Percentiles rank a stretch among this genome's conserved stretches.
These are phyloP conservation scores for Globisporangium acanthophoron DNA, from an alignment of 352 stramenopile genomes.

Conservation along the genomic window DNA sequence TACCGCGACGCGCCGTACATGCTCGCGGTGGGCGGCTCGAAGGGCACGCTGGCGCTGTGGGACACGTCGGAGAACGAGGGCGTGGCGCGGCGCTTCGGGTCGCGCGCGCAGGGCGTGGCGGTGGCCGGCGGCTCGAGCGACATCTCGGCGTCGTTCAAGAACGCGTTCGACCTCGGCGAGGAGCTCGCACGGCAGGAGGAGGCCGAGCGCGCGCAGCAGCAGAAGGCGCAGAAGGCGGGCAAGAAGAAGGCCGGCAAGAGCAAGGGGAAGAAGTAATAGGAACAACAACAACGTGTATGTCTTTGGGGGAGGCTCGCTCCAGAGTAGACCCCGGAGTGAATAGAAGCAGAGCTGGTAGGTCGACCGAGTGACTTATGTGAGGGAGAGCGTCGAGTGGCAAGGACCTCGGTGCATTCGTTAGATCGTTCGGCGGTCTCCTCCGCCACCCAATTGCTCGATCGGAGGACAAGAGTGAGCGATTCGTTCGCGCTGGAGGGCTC, in stretches of 20 bases:
- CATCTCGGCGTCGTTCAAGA: slow-evolving; percentile 71
- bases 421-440: too few relatives aligned
- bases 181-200: slow-evolving; percentile 74
- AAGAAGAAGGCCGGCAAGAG: slow-evolving; percentile 50
- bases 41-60: slow-evolving; percentile 86
- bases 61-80: slow-evolving; percentile 86
- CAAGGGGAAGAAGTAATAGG: slow-evolving; percentile 36
- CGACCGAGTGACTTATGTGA: too few relatives aligned
- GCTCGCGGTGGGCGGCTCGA: slow-evolving; percentile 86
- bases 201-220: slow-evolving; percentile 23
- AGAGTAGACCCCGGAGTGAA: too few relatives aligned
- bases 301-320: too few relatives aligned
- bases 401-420: too few relatives aligned
- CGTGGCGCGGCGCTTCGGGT: slow-evolving; percentile 79
- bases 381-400: too few relatives aligned
- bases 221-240: slow-evolving; percentile 21
- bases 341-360: too few relatives aligned
- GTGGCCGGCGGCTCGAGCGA: slow-evolving; percentile 24
- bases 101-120: slow-evolving; percentile 44
- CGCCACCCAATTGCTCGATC: too few relatives aligned
- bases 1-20: slow-evolving; percentile 87
- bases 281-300: not conserved
- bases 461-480: too few relatives aligned
- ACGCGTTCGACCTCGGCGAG: slow-evolving; percentile 67
- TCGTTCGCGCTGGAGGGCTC: too few relatives aligned